These are phyloP conservation scores for Uronychia setigera DNA, from an alignment of 73 alveolate genomes.

Conservation along the genomic window DNA sequence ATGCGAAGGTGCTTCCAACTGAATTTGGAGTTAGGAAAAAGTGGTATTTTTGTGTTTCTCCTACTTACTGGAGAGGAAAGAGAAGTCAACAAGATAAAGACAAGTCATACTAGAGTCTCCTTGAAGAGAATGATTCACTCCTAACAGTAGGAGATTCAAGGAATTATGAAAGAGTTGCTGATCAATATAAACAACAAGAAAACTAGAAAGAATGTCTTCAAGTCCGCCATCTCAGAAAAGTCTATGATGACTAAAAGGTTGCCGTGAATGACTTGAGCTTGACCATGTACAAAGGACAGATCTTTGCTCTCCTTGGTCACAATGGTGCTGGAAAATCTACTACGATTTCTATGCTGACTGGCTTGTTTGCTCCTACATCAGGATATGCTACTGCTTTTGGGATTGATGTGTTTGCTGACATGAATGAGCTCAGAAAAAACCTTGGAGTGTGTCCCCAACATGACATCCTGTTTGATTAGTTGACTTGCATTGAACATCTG, in stretches of 20 bases:
- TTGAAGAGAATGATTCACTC: constrained; percentile 2
- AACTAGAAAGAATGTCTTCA: constrained; percentile 45
- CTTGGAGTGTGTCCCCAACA: constrained; percentile 96
- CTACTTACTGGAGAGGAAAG: constrained; percentile 53
- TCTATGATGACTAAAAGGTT: constrained; percentile 70
- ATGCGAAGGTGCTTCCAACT: constrained; percentile 72
- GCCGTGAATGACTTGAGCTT: constrained; percentile 74
- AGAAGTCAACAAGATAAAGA: neutral
- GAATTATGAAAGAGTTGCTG: constrained; percentile 29
- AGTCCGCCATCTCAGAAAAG: constrained; percentile 64
- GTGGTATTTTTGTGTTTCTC: constrained; percentile 72
- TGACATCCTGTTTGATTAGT: constrained; percentile 83
- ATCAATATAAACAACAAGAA: constrained; percentile 12
- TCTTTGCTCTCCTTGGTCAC: constrained; percentile 89
- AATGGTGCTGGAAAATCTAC: constrained; percentile 99
- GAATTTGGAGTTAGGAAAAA: constrained; percentile 78
- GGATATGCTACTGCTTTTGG: constrained; percentile 88
- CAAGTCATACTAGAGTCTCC: neutral
- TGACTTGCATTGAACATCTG: constrained; percentile 91
- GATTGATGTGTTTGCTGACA: constrained; percentile 63
- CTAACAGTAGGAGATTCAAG: constrained; percentile 7
- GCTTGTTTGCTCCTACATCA: constrained; percentile 83
- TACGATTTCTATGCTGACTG: constrained; percentile 92
- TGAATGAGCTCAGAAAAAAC: constrained; percentile 69
- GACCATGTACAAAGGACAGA: constrained; percentile 62